Percentiles rank a stretch among this genome's conserved stretches.
Evolutionary conservation across 129 eudicot species (phyloP).

Genomic region (Glebionis coronaria): DNA sequence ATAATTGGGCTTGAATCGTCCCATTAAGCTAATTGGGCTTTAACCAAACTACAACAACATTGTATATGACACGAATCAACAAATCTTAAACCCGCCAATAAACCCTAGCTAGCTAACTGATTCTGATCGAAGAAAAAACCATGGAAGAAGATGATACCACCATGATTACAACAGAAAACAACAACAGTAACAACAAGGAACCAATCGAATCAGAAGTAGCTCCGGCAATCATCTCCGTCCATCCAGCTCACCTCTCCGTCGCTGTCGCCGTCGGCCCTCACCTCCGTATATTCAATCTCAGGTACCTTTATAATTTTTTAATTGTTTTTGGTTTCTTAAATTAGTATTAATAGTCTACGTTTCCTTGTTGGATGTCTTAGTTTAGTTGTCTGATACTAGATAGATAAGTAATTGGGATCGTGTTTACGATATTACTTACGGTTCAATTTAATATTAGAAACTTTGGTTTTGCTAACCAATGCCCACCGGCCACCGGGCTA

Average conservation of each 20-base stretch:
- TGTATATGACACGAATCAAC: no score
- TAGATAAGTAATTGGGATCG: no score
- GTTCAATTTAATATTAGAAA: no score
- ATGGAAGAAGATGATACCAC: conserved; percentile 60
- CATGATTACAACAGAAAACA: conserved; percentile 34
- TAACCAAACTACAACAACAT: no score
- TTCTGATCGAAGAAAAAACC: not conserved
- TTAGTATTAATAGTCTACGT: no score
- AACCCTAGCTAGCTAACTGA: conserved; percentile 33
- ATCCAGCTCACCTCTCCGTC: conserved; percentile 63
- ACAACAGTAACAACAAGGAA: conserved; percentile 22
- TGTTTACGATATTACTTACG: no score
- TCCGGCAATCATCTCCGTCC: conserved; percentile 85
- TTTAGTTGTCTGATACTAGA: no score
- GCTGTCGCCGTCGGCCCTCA: conserved; percentile 84
- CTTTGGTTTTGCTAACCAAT: no score
- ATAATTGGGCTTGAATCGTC: no score
- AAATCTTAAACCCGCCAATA: conserved; percentile 31
- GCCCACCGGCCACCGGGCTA: no score
- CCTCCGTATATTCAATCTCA: conserved; percentile 81
- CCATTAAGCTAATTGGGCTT: no score
- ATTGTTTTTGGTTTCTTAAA: not conserved
- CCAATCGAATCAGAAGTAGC: conserved; percentile 69
- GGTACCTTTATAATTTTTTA: conserved; percentile 27
- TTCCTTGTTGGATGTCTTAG: no score